Evolutionary conservation across 306 rosid species (phyloP).

Genomic region (Citrullus amarus): DNA sequence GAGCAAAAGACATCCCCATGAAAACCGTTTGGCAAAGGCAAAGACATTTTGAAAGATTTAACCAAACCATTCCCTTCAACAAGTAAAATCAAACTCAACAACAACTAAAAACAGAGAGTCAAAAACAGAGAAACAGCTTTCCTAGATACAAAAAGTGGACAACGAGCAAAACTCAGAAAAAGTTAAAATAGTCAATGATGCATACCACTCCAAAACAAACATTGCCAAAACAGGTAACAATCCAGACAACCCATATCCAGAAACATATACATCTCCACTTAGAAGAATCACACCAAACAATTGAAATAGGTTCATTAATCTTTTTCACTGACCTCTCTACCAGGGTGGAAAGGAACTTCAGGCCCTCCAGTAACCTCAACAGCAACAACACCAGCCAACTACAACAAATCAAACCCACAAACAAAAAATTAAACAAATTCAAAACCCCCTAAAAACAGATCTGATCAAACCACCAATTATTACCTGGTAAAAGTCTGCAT

Average conservation of each 20-base stretch:
- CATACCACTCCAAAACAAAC: neutral
- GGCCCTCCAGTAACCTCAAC: conserved; percentile 97
- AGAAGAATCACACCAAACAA: neutral
- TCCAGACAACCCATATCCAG: neutral
- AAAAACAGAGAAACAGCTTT: neutral
- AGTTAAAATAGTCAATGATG: neutral
- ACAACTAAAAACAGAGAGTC: neutral
- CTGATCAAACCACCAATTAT: neutral
- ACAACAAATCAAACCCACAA: neutral
- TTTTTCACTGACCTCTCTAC: conserved; percentile 52
- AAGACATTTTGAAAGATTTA: neutral
- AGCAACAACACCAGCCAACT: conserved; percentile 91
- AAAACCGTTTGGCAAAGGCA: neutral
- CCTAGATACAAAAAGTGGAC: neutral
- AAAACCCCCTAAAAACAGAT: neutral
- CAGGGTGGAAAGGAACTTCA: conserved; percentile 89
- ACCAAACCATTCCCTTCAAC: neutral
- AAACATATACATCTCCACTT: neutral
- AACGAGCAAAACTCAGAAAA: neutral
- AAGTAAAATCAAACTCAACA: neutral
- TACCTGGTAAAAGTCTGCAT: conserved; percentile 93
- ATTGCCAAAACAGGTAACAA: neutral
- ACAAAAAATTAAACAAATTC: neutral
- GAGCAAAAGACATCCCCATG: neutral
- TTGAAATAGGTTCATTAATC: neutral